A percentile compares a stretch with the other conserved stretches of the same genome.
Evolutionary conservation across 1,284 basidiomycete genomes (phyloP).

Genomic region (Hemileccinum hortonii): DNA sequence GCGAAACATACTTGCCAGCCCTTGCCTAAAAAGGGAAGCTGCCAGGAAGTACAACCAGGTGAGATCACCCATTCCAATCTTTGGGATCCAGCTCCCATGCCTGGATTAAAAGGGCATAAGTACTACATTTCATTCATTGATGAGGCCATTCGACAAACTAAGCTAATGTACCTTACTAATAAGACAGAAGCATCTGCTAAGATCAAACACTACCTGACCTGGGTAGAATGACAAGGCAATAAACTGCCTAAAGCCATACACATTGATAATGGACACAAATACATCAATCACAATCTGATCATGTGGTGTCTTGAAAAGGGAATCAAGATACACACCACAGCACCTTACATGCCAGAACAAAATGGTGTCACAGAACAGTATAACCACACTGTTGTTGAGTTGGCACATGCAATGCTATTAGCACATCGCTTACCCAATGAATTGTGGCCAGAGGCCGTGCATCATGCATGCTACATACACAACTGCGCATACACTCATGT

Average conservation of each 20-base stretch:
- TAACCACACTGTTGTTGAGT: conserved; percentile 9
- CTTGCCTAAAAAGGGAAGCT: too few relatives aligned
- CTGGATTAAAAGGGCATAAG: too few relatives aligned
- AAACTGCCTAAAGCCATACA: neutral
- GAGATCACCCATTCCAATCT: too few relatives aligned
- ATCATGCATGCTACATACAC: neutral
- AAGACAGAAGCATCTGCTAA: neutral
- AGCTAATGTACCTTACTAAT: neutral
- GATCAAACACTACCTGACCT: neutral
- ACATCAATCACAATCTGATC: neutral
- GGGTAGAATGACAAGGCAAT: neutral
- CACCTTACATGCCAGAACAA: conserved; percentile 7
- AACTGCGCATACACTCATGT: neutral
- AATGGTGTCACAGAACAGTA: conserved; percentile 7
- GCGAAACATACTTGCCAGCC: too few relatives aligned
- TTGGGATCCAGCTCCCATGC: too few relatives aligned
- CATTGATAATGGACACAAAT: conserved; percentile 9
- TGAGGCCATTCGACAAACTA: neutral
- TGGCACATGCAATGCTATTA: neutral
- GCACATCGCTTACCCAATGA: neutral
- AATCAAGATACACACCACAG: conserved; percentile 1
- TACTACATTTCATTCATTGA: too few relatives aligned
- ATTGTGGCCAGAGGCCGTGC: conserved; percentile 12
- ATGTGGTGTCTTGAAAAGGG: neutral
- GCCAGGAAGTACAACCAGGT: too few relatives aligned